Evolutionary conservation across 441 rosid species (phyloP).

Genomic region (Populus hybrid): DNA sequence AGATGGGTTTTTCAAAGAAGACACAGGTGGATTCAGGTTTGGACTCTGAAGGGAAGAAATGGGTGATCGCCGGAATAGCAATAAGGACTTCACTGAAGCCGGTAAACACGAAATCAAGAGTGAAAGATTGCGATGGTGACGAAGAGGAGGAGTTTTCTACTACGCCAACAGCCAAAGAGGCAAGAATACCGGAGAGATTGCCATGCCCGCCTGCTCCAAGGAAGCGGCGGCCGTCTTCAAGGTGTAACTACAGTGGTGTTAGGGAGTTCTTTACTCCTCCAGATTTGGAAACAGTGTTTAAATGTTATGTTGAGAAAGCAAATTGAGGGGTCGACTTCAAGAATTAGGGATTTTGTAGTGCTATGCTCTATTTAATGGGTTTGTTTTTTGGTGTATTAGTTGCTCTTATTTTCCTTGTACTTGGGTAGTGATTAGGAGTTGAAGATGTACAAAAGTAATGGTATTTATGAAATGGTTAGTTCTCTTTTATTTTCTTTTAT

Average conservation of each 20-base stretch:
- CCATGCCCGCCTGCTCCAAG: slow-evolving; percentile 80
- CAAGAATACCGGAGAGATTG: slow-evolving; percentile 66
- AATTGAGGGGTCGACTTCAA: slow-evolving; percentile 21
- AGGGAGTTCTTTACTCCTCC: slow-evolving; percentile 84
- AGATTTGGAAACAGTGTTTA: slow-evolving; percentile 72
- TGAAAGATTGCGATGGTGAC: slow-evolving; percentile 29
- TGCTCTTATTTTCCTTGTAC: background rate
- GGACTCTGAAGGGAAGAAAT: slow-evolving; percentile 63
- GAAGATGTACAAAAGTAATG: slow-evolving; percentile 39
- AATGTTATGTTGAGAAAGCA: slow-evolving; percentile 57
- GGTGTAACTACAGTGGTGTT: slow-evolving; percentile 44
- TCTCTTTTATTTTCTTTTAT: no score
- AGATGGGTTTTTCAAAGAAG: slow-evolving; percentile 77
- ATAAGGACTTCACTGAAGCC: slow-evolving; percentile 64
- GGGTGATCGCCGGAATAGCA: slow-evolving; percentile 69
- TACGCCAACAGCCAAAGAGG: slow-evolving; percentile 73
- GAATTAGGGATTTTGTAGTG: slow-evolving; percentile 15
- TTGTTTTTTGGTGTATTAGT: background rate
- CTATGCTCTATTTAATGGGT: background rate
- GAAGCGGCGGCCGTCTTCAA: slow-evolving; percentile 54
- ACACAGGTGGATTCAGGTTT: slow-evolving; percentile 47
- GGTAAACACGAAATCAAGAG: slow-evolving; percentile 48
- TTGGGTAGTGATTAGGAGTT: slow-evolving; percentile 24
- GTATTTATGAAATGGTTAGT: slow-evolving; percentile 28
- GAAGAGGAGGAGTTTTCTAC: slow-evolving; percentile 40